Percentiles rank a stretch among this genome's conserved stretches.
Evolutionary conservation across 192 early-diverging fungal genomes (phyloP).

Genomic region (Gonapodya prolifera): DNA sequence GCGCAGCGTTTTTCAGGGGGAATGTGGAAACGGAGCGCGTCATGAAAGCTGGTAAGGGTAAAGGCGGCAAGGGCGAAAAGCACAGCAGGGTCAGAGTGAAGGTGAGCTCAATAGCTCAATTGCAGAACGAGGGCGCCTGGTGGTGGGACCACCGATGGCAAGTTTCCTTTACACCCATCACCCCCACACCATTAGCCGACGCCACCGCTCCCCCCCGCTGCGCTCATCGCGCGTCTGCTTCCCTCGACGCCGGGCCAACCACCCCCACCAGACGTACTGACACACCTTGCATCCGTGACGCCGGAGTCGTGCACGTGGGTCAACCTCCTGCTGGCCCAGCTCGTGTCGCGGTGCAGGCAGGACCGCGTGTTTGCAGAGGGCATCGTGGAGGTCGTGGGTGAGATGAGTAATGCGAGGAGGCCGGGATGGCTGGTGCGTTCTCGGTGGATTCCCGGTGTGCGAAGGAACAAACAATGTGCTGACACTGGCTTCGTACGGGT

Average conservation of each 20-base stretch:
- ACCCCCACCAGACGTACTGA: not conserved
- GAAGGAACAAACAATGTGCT: slow-evolving; percentile 42
- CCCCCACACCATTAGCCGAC: not conserved
- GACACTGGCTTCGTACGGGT: slow-evolving; percentile 42
- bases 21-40: not conserved
- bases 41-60: not conserved
- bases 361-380: slow-evolving; percentile 54
- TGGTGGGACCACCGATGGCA: too few relatives aligned
- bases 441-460: slow-evolving; percentile 22
- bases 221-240: too few relatives aligned
- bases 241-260: too few relatives aligned
- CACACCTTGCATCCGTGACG: not conserved
- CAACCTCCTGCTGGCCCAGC: slow-evolving; percentile 66
- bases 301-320: slow-evolving; percentile 74
- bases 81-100: not conserved
- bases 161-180: not conserved
- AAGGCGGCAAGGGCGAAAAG: not conserved
- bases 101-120: not conserved
- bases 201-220: too few relatives aligned
- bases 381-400: slow-evolving; percentile 51
- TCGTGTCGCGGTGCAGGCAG: slow-evolving; percentile 57
- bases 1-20: not conserved
- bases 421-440: slow-evolving; percentile 57
- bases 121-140: too few relatives aligned
- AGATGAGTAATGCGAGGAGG: slow-evolving; percentile 50